Base-by-base conservation (phyloP, 371 early-diverging fungal genomes). In the Mortierella sp. region DNA sequence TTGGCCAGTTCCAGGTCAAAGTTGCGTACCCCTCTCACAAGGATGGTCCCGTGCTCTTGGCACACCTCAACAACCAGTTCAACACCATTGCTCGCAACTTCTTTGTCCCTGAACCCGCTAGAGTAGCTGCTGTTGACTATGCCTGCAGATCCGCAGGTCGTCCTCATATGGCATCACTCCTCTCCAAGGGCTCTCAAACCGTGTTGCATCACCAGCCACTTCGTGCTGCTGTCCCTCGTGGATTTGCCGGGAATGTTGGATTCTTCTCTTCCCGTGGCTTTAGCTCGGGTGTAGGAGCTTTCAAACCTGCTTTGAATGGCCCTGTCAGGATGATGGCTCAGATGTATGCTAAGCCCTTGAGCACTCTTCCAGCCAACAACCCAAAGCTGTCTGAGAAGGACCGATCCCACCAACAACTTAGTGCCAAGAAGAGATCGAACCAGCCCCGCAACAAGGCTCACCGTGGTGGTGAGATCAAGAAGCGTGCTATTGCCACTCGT, bases 121-220 rank as follows among this genome's bases (percentile, higher is more conserved):
- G 81, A 39, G 81, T 80, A 24, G 81, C 81, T 30, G 81, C 81
- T 54, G 81, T 80, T 30, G 72, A 80, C 49, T 80, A 80, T 62
- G 81, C 75, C 20, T 80, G 81, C 47, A 58, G 59, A 20, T 68
- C 69, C 3, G 81, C 66, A 12, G 81, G 81, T 45, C 72, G 81
- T 45, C 72, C 81, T 16, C 72, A 75, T 43, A 80, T 69, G 52
- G 66, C 81, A 1, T 80, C 81, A 3, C 63, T 80, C 37, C 72
- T 80, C 24, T 68, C 81, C 6, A 47, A 61, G 43, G 59, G 61
- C 0, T 70, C 79, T 24, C 74, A 79, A 43, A 40, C 71, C 10
- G 62, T 66, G 75, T 47, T 72, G 66, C 51, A 68, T 51, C 81
- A 75, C 64, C 81, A 72, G 49, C 81, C 75, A 30, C 62, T 75